phyloP scores from a whole-genome alignment of 176 grass and related monocot genomes.

The Echinochloa phyllopogon region DNA sequence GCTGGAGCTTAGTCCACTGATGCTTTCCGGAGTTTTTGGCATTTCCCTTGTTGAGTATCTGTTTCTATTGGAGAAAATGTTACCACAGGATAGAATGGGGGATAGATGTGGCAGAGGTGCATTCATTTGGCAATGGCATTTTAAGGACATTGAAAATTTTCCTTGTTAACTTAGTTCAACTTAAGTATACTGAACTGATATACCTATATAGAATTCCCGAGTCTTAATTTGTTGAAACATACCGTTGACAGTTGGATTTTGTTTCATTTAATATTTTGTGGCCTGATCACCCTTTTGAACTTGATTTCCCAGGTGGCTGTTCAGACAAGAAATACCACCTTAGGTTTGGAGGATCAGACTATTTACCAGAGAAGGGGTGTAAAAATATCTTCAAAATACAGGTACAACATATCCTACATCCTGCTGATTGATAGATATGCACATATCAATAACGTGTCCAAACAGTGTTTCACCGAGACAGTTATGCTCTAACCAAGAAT shows the following conservation, averaged over 20 bases:
- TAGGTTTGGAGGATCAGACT: slow-evolving; percentile 74
- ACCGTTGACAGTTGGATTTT: slow-evolving; percentile 11
- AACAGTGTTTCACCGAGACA: background rate
- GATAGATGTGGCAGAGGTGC: background rate
- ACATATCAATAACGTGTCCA: background rate
- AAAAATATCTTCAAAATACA: slow-evolving; percentile 62
- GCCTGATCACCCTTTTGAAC: slow-evolving; percentile 30
- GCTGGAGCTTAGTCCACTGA: background rate
- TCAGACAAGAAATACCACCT: slow-evolving; percentile 77
- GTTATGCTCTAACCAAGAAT: slow-evolving; percentile 14
- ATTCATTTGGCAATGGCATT: background rate
- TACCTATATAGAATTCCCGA: background rate
- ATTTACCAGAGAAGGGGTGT: slow-evolving; percentile 79
- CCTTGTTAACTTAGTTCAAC: background rate
- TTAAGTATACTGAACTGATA: background rate
- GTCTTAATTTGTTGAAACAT: background rate
- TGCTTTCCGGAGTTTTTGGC: background rate
- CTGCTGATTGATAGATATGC: slow-evolving; percentile 15
- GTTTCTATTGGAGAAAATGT: background rate
- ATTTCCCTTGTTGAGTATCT: background rate
- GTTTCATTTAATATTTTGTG: slow-evolving; percentile 29
- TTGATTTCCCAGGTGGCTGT: slow-evolving; percentile 57
- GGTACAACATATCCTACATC: slow-evolving; percentile 47
- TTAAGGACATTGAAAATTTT: background rate
- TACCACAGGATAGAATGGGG: background rate